Base-by-base conservation (phyloP, 345 rosid species). In the Pistacia integerrima region DNA sequence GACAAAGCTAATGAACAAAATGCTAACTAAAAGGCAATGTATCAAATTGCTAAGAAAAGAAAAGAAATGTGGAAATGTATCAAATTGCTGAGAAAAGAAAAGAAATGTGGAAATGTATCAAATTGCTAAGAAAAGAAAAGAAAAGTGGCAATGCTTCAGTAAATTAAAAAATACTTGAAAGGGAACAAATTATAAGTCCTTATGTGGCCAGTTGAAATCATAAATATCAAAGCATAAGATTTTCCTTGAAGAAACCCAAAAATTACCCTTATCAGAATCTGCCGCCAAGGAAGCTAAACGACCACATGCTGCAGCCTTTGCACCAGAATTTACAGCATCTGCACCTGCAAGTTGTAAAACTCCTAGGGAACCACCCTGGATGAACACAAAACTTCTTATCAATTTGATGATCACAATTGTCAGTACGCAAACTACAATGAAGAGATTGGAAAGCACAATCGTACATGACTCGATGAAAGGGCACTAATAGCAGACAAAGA, bases 221-320 rank as follows among this genome's bases (percentile, higher is more conserved):
- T n/a, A 17, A 33, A 20, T 46, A 73, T 62, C 55, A 66, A 66
- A 66, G n/a, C n/a, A 51, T 8, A 30, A 8, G 1, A 51, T 35
- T 73, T 54, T 35, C 60, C 16, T 20, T 6, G 1, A n/a, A 16
- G 62, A 63, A 46, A 55, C 16, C 33, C 46, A 70, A 79, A 54
- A 3, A 25, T 85, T 77, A 92, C 99, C 98, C 68, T 75, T 82
- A 33, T 72, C 79, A 67, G 99, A 96, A 83, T 80, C 91, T 63
- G 87, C 89, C 36, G 97, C 90, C 81, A 96, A 78, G 79, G 94
- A 90, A 79, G 97, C 98, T 81, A 96, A 86, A 78, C 85, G 93
- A 72, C 97, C 93, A 82, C 99, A 96, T 33, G 93, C 88, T 77
- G 99, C 88, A 68, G 99, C 96, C 82, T 96, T 96, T 46, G 99